Evolutionary conservation across 2,329 filamentous ascomycete species (phyloP), one percentile per base, ranked within the genome.

Genomic region (Phialocephala subalpina): DNA sequence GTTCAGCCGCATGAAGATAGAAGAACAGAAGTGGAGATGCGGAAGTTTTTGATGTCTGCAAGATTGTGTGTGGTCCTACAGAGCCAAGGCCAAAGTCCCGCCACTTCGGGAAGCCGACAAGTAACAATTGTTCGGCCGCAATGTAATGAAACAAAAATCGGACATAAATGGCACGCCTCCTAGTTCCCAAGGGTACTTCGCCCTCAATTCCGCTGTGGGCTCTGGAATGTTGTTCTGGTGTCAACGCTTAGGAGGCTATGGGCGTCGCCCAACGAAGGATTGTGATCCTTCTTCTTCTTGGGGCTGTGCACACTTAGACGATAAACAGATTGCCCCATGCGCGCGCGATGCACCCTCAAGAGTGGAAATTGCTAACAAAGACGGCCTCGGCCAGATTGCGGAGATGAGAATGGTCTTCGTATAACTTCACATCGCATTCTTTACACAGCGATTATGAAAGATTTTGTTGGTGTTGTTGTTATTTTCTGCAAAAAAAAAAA

Each of bases 291-390:
- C n/a, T n/a, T n/a, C n/a, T n/a, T n/a, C n/a, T 61, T 64, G 64
- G 56, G 67, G 67, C 67, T 69, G 67, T 69, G 67, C 67, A 66
- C n/a, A 35, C 11, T 5, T 33, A 55, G 45, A 40, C 42, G 29
- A 56, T 3, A 56, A 53, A 64, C 42, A 60, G 53, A 35, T 42
- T 60, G 56, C 45, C 60, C 60, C 59, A 66, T 61, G 67, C 64
- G 59, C 58, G 59, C 62, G 64, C 58, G 56, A 69, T 65, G 58
- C 40, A 49, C 12, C 49, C 36, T 20, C 63, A n/a, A n/a, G n/a
- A n/a, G n/a, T 20, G 52, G 56, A 63, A 47, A 60, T 67, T 57
- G 53, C 40, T 62, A 35, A 55, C 36, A 55, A 60, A 60, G 57
- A 59, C 55, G 53, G 58, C 29, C 59, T 64, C 60, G 63, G 63